phyloP scores from a whole-genome alignment of 2,329 filamentous ascomycete species.

The Didymosphaeria variabile region DNA sequence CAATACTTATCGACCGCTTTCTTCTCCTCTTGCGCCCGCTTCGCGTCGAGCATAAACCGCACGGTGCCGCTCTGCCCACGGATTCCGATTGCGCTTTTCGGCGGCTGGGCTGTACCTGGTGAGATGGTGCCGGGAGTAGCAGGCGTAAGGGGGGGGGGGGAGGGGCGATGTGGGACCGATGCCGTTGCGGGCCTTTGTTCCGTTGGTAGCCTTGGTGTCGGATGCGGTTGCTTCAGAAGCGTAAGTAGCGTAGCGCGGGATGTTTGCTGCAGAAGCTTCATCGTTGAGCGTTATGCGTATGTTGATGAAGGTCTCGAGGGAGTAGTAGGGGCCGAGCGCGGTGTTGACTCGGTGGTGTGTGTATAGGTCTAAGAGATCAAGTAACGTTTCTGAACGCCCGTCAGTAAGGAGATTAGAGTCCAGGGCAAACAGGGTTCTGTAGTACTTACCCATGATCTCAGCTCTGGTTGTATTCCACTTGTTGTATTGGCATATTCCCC shows the following conservation, averaged over 20 bases:
- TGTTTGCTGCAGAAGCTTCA: slow-evolving; percentile 71
- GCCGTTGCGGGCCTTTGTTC: slow-evolving; percentile 43
- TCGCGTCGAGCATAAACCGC: slow-evolving; percentile 86
- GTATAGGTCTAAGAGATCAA: slow-evolving; percentile 92
- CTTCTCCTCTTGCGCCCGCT: slow-evolving; percentile 76
- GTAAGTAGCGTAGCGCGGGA: slow-evolving; percentile 67
- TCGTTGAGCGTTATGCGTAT: slow-evolving; percentile 88
- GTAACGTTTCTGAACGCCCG: slow-evolving; percentile 74
- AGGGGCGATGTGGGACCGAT: slow-evolving; percentile 44
- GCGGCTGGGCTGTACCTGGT: slow-evolving; percentile 44
- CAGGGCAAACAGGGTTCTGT: not conserved
- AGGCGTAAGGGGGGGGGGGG: slow-evolving; percentile 54
- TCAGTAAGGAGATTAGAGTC: slow-evolving; percentile 14
- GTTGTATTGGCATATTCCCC: slow-evolving; percentile 57
- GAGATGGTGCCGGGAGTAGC: slow-evolving; percentile 58
- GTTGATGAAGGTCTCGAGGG: slow-evolving; percentile 81
- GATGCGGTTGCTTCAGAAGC: slow-evolving; percentile 39
- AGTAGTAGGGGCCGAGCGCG: slow-evolving; percentile 75
- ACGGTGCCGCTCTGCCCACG: slow-evolving; percentile 75
- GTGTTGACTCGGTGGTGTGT: slow-evolving; percentile 82
- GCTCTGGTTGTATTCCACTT: slow-evolving; percentile 56
- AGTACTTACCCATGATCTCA: slow-evolving; percentile 54
- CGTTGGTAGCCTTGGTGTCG: slow-evolving; percentile 32
- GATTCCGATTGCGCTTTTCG: slow-evolving; percentile 46
- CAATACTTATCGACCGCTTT: slow-evolving; percentile 73